phyloP scores from a whole-genome alignment of 2,329 filamentous ascomycete genomes.

The Fusarium xylarioides region DNA sequence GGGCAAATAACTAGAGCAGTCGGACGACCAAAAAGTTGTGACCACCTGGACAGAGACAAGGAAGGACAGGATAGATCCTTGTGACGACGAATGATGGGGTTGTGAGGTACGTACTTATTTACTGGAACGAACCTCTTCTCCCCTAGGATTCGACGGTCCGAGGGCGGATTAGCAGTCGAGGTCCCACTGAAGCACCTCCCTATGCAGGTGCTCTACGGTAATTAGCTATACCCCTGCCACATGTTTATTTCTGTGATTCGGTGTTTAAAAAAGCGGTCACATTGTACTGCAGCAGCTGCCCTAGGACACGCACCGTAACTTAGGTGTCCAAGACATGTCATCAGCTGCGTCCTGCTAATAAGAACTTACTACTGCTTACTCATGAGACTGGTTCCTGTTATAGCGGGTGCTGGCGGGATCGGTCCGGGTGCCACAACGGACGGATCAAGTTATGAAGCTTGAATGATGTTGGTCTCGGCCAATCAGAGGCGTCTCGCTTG shows the following conservation, averaged over 20 bases:
- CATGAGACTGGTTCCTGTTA: background rate
- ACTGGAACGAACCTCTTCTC: background rate
- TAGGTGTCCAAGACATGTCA: background rate
- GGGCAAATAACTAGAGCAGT: slow-evolving; percentile 31
- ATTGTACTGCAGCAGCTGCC: slow-evolving; percentile 2
- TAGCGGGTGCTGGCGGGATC: slow-evolving; percentile 18
- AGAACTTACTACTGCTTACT: background rate
- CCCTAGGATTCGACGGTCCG: background rate
- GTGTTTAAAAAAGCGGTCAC: slow-evolving; percentile 23
- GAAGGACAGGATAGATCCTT: slow-evolving; percentile 31
- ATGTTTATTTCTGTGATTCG: slow-evolving; percentile 10
- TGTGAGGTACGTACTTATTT: slow-evolving; percentile 31
- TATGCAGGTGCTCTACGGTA: slow-evolving; percentile 15
- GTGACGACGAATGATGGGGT: slow-evolving; percentile 22
- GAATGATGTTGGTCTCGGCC: background rate
- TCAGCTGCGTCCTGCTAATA: background rate
- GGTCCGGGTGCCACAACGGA: slow-evolving; percentile 16
- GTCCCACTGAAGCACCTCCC: slow-evolving; percentile 14
- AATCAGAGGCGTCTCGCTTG: slow-evolving; percentile 21
- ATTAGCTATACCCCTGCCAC: slow-evolving; percentile 19
- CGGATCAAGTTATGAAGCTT: slow-evolving; percentile 28
- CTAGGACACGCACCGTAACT: background rate
- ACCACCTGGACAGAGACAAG: slow-evolving; percentile 37
- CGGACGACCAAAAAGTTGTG: slow-evolving; percentile 40
- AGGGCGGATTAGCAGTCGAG: background rate